These are phyloP conservation scores for Sextonia rubra DNA, from an alignment of 164 flowering plant species.

Conservation along the genomic window DNA sequence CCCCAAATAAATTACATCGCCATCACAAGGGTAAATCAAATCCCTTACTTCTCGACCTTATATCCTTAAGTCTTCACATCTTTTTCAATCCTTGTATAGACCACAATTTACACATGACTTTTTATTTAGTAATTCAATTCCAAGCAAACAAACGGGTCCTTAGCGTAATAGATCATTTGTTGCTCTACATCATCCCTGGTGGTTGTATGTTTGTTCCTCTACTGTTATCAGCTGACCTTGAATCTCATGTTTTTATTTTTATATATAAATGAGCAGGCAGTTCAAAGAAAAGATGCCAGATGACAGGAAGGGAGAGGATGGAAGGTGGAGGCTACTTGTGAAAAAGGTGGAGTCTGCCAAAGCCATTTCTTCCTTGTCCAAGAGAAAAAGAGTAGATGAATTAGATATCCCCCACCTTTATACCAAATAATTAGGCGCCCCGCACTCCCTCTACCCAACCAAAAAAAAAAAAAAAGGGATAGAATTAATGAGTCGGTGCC, in stretches of 20 bases:
- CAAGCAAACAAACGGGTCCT: background rate
- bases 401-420: background rate
- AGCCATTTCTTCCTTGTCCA: constrained; percentile 49
- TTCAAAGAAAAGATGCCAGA: constrained; percentile 44
- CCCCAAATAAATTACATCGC: no score
- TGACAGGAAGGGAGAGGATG: constrained; percentile 34
- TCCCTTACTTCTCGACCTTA: no score
- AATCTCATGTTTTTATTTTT: background rate
- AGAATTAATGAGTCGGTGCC: background rate
- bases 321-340: constrained; percentile 55
- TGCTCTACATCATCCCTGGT: no score
- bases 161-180: background rate
- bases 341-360: constrained; percentile 59
- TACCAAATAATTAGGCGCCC: no score
- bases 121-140: no score
- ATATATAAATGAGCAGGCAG: constrained; percentile 36
- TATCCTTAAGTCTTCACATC: no score
- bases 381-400: constrained; percentile 31
- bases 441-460: no score
- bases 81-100: no score
- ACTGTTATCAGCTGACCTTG: background rate
- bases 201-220: no score
- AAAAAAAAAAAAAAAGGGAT: background rate
- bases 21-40: no score
- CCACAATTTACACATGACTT: background rate